Evolutionary conservation across 2,329 filamentous ascomycete species (phyloP), one percentile per base, ranked within the genome.

Genomic region (Hymenoscyphus fructigenus): DNA sequence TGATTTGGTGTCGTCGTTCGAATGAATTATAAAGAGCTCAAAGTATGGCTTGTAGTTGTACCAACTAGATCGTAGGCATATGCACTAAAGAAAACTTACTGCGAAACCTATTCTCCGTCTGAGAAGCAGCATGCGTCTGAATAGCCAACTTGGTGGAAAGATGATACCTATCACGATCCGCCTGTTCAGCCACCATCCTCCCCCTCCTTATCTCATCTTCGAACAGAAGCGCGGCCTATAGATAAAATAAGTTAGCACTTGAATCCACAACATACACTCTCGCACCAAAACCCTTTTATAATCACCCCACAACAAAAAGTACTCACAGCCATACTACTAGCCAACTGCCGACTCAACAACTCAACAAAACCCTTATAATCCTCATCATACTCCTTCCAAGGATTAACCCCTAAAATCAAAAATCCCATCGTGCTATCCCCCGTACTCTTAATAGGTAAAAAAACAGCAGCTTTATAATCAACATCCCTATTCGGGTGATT

Each of bases 291-390:
- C 29, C 29, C 29, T 15, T 15, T 36, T 10, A 36, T 15, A 36
- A 14, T 4, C 2, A 6, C 4, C 41, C 3, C 5, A 14, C 20
- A 17, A 7, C 2, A 12, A 44, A 57, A 14, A 15, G 23, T 10
- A 32, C 26, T 61, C 61, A 59, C 63, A 5, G 89, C 89, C 58
- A 91, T 78, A 0, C 87, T 88, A 1, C 87, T 90, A 0, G 86
- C 86, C 6, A 91, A 77, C 72, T 81, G 91, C 66, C 83, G 80
- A 56, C 75, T 79, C 41, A 84, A 72, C 7, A 84, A 75, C 14
- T 80, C 86, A 32, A 91, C 82, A 69, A 90, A 91, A 9, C 91
- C 82, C 53, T 83, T 83, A 71, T 92, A 92, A 67, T 91, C 88
- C 66, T 89, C 87, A 71, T 92, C 90, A 67, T 90, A 91, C 0